Base-by-base conservation (phyloP, 352 stramenopile species). In the Pythium graminicola region DNA sequence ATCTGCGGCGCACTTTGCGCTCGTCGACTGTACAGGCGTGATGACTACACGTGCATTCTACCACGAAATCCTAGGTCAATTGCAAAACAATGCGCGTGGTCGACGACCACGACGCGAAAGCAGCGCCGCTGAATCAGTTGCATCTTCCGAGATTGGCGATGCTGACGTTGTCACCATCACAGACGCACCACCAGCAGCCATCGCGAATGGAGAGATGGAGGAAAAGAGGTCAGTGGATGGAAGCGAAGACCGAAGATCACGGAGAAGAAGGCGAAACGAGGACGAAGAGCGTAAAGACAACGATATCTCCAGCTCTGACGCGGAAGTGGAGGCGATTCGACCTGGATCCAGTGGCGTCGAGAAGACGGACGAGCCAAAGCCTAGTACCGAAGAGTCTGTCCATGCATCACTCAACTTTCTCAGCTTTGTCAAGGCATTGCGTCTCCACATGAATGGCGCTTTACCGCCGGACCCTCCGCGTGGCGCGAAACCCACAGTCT, bases 1-100 rank as follows among this genome's bases (percentile, higher is more conserved):
- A 10, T 57, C 78, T 35, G 50, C 67, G 17, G 41, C 62, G 17
- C 49, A 66, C 8, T 73, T 77, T 55, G 75, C 72, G 3, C 57
- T 87, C 38, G 68, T 93, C 22, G 78, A 93, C 60, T 87, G 79
- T 57, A 86, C 74, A 8, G 78, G 65, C 24, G 59, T 90, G 7
- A 86, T 81, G 59, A 71, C 67, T 16, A 70, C 69, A 45, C 72
- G 76, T 47, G 73, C 84, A 49, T 70, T 93, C 42, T 93, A 86
- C 50, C 70, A 73, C 29, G 81, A 93, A 47, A 70, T 81, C 36
- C 57, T 93, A 19, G 71, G 68, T 2, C 79, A 90, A 49, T 50
- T 93, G 36, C 57, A 79, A 53, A 59, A 33, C 29, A 55, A 65
- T 27, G 14, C 28, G 35, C 36, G 54, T 19, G 31, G 27, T 10